phyloP scores from a whole-genome alignment of 169 alveolate species.

The Eimeria zaria region DNA sequence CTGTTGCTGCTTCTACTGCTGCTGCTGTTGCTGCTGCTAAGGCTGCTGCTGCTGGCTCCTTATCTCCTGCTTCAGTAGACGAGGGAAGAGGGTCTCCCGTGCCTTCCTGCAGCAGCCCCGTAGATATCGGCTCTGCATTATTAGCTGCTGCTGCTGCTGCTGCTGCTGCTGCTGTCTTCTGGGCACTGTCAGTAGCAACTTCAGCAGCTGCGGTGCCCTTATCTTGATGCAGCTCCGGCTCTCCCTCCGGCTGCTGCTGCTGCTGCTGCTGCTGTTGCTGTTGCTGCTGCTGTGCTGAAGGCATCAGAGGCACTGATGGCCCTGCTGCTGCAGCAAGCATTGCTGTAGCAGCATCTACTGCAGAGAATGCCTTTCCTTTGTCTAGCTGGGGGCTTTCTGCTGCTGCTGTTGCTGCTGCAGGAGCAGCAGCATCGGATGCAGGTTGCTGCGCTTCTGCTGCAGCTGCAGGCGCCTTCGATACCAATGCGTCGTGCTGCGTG shows the following conservation, averaged over 20 bases:
- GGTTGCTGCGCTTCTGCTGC: background rate
- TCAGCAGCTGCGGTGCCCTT: constrained; percentile 12
- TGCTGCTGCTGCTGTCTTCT: constrained; percentile 47
- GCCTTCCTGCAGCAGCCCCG: constrained; percentile 1
- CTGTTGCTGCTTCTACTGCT: constrained; percentile 32
- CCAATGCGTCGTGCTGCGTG: background rate
- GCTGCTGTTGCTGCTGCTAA: background rate
- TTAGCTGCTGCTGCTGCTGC: constrained; percentile 45
- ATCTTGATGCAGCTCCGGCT: constrained; percentile 1
- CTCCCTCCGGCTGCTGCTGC: background rate
- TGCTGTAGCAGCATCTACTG: constrained; percentile 55
- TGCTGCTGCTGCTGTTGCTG: constrained; percentile 22
- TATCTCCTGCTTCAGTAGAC: background rate
- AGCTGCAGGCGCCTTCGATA: constrained; percentile 5
- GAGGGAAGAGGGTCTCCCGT: background rate
- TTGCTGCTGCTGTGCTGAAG: constrained; percentile 24
- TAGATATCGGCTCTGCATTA: background rate
- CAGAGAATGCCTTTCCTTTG: background rate
- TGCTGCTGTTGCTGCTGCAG: constrained; percentile 25
- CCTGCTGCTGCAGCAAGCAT: constrained; percentile 72
- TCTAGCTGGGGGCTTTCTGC: background rate
- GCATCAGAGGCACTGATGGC: constrained; percentile 10
- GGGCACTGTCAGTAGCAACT: constrained; percentile 16
- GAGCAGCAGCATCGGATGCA: background rate
- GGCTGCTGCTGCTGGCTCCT: background rate